Percentiles rank a stretch among this genome's conserved stretches.
phyloP scores from a whole-genome alignment of 2,329 filamentous ascomycete genomes.

The Biscogniauxia sp. region DNA sequence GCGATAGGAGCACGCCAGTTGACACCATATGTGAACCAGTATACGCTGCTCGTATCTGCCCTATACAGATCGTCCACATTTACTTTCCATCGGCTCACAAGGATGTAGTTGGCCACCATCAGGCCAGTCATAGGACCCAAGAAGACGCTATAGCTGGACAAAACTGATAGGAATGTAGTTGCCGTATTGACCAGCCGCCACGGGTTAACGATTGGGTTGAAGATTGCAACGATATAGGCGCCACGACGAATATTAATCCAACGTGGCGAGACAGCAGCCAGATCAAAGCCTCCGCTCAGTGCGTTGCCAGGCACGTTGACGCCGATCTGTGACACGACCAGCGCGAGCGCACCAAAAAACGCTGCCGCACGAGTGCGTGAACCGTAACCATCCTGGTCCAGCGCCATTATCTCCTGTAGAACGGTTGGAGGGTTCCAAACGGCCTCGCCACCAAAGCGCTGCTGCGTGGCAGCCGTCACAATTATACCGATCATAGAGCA shows the following conservation, averaged over 20 bases:
- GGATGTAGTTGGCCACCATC: constrained; percentile 15
- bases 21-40: constrained; percentile 13
- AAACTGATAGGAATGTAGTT: constrained; percentile 5
- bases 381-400: not conserved
- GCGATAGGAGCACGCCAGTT: constrained; percentile 11
- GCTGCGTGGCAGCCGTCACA: constrained; percentile 3
- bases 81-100: constrained; percentile 13
- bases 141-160: constrained; percentile 15
- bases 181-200: constrained; percentile 18
- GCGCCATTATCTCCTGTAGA: not conserved
- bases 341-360: constrained; percentile 2
- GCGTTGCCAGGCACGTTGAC: constrained; percentile 5
- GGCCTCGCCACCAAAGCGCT: not conserved
- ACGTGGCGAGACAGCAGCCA: constrained; percentile 6
- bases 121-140: constrained; percentile 13
- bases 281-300: constrained; percentile 11
- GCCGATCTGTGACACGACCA: constrained; percentile 3
- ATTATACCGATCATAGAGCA: constrained; percentile 11
- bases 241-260: constrained; percentile 11
- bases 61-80: constrained; percentile 8
- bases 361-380: constrained; percentile 2
- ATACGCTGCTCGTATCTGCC: constrained; percentile 2
- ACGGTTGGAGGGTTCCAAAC: constrained; percentile 6
- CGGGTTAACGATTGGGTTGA: constrained; percentile 13
- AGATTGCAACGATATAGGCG: constrained; percentile 8